phyloP scores from a whole-genome alignment of 1,139 yeast genomes.

The Zygoascus hellenicus region DNA sequence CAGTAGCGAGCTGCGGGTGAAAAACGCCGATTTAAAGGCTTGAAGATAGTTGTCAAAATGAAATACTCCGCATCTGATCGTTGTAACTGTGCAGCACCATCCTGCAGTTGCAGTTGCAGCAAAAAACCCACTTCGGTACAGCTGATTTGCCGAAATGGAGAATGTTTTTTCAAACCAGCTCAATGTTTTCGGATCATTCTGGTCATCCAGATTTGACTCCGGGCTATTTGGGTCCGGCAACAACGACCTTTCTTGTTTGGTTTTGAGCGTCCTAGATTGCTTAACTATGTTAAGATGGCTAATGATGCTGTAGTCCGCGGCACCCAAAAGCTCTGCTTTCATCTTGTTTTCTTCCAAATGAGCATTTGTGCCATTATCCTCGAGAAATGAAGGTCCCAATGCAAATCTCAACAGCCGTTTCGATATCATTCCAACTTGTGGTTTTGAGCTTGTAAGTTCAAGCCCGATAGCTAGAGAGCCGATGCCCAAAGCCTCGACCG shows the following conservation, averaged over 20 bases:
- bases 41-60: not conserved
- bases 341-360: slow-evolving; percentile 9
- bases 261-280: not conserved
- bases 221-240: not conserved
- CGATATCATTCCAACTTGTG: slow-evolving; percentile 20
- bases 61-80: slow-evolving; percentile 4
- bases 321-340: slow-evolving; percentile 16
- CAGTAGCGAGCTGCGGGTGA: slow-evolving; percentile 1
- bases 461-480: no score
- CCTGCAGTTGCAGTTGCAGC: not conserved
- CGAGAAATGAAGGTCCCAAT: slow-evolving; percentile 27
- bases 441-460: no score
- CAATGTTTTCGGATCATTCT: no score
- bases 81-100: slow-evolving; percentile 4
- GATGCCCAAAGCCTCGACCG: no score
- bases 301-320: slow-evolving; percentile 14
- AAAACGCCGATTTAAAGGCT: not conserved
- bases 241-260: not conserved
- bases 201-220: no score
- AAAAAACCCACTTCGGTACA: no score
- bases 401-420: slow-evolving; percentile 27
- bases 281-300: slow-evolving; percentile 3
- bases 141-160: no score
- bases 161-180: no score
- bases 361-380: slow-evolving; percentile 13